These are phyloP conservation scores for Sclerotiophoma versabilis DNA, from an alignment of 2,329 filamentous ascomycete species.

Conservation along the genomic window DNA sequence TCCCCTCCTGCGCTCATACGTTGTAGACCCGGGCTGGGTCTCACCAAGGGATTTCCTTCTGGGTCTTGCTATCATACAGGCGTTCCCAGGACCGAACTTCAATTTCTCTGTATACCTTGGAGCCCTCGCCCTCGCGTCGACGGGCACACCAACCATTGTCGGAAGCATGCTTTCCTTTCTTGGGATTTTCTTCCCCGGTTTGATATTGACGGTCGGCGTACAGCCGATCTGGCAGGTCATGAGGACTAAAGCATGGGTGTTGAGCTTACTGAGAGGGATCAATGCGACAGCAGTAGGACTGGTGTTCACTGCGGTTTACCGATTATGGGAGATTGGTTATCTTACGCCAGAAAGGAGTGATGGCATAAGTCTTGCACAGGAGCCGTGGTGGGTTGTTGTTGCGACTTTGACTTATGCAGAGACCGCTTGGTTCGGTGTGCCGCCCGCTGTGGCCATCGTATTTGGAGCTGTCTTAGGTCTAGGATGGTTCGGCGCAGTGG, in stretches of 20 bases:
- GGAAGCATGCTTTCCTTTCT: slow-evolving; percentile 51
- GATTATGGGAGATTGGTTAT: slow-evolving; percentile 55
- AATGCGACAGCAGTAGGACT: slow-evolving; percentile 54
- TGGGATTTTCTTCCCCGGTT: slow-evolving; percentile 52
- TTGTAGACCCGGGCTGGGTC: slow-evolving; percentile 75
- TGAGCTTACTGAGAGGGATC: slow-evolving; percentile 49
- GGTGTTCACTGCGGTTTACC: slow-evolving; percentile 55
- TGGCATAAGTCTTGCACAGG: slow-evolving; percentile 47
- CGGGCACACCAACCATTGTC: slow-evolving; percentile 35
- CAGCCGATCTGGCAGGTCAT: slow-evolving; percentile 50
- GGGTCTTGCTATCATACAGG: slow-evolving; percentile 74
- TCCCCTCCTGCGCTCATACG: slow-evolving; percentile 51
- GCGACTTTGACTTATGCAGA: slow-evolving; percentile 51
- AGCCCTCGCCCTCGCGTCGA: slow-evolving; percentile 44
- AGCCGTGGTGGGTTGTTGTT: slow-evolving; percentile 57
- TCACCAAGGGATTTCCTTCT: slow-evolving; percentile 74
- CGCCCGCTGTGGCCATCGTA: slow-evolving; percentile 50
- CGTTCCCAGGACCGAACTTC: slow-evolving; percentile 70
- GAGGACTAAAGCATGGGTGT: slow-evolving; percentile 44
- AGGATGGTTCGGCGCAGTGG: slow-evolving; percentile 51
- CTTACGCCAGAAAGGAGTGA: slow-evolving; percentile 45
- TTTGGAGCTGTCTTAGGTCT: slow-evolving; percentile 50
- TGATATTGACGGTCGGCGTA: slow-evolving; percentile 47
- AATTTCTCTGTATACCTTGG: slow-evolving; percentile 59
- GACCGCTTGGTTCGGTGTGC: slow-evolving; percentile 50